A percentile compares a stretch with the other conserved stretches of the same genome.
Evolutionary conservation across 345 rosid genomes (phyloP).

Genomic region (Pistacia atlantica): DNA sequence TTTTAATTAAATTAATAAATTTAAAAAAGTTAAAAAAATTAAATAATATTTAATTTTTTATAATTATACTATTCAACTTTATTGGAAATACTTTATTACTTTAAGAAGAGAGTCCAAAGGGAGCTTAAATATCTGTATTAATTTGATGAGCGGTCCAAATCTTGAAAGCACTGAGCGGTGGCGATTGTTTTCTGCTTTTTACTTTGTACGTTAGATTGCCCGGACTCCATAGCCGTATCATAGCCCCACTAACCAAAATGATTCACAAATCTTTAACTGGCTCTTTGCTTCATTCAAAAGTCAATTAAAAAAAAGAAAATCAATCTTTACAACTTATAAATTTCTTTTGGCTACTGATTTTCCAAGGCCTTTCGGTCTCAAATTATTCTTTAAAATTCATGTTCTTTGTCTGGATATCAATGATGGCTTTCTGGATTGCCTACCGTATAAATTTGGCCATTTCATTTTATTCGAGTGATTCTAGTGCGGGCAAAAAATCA

Average conservation of each 20-base stretch:
- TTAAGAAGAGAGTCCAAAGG: too few species aligned
- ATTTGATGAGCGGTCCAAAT: conserved; percentile 5
- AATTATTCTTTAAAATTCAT: not conserved
- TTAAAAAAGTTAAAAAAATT: too few species aligned
- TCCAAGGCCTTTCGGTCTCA: not conserved
- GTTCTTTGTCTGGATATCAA: not conserved
- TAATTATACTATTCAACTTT: too few species aligned
- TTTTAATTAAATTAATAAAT: too few species aligned
- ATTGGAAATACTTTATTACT: too few species aligned
- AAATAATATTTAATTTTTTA: too few species aligned
- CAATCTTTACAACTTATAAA: not conserved
- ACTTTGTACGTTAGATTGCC: conserved; percentile 23
- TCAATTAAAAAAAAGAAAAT: not conserved
- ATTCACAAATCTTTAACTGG: too few species aligned
- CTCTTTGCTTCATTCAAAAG: conserved; percentile 30
- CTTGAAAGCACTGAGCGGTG: too few species aligned
- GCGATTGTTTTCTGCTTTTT: not conserved
- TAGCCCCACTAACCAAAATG: too few species aligned
- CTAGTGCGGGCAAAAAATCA: not conserved
- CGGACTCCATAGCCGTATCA: not conserved
- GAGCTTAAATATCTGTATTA: too few species aligned
- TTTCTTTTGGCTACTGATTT: not conserved
- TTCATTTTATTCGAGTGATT: too few species aligned
- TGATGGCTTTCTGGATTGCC: not conserved
- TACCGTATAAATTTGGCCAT: not conserved